phyloP scores from a whole-genome alignment of 345 rosid genomes.

The Eucalyptus guilfoylei region DNA sequence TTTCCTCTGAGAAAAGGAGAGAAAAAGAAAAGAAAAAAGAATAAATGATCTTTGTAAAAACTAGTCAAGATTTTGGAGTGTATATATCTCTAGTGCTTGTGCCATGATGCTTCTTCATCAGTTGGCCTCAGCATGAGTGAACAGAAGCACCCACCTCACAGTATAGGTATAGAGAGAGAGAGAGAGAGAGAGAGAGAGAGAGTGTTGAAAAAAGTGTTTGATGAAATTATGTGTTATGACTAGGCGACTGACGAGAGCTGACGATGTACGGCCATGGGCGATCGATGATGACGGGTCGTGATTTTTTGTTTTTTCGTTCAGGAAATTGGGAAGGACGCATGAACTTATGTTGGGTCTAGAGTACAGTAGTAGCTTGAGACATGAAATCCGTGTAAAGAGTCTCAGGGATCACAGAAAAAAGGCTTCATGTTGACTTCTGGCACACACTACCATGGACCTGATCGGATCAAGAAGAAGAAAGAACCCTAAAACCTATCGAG shows the following conservation, averaged over 20 bases:
- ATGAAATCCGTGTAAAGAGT: not conserved
- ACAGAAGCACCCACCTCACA: not conserved
- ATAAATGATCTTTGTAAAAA: not conserved
- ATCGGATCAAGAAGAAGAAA: not conserved
- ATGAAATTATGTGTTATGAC: not conserved
- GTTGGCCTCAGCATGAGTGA: not conserved
- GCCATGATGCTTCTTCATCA: not conserved
- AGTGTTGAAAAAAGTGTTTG: not conserved
- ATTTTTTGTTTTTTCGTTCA: not conserved
- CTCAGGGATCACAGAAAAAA: not conserved
- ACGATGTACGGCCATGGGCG: not conserved
- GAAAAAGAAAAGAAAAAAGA: not conserved
- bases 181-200: not conserved
- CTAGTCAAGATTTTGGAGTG: not conserved
- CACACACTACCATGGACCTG: not conserved
- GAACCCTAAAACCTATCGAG: not conserved
- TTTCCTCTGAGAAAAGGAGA: not conserved
- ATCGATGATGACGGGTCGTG: not conserved
- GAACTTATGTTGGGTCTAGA: not conserved
- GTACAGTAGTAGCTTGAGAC: not conserved
- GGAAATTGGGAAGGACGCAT: not conserved
- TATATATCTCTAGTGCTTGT: not conserved
- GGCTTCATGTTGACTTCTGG: not conserved
- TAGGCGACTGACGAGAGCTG: not conserved
- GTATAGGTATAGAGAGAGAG: not conserved